Evolutionary conservation across 768 basidiomycete genomes (phyloP), one percentile per base, ranked within the genome.

Genomic region (Termitomyces sp.): DNA sequence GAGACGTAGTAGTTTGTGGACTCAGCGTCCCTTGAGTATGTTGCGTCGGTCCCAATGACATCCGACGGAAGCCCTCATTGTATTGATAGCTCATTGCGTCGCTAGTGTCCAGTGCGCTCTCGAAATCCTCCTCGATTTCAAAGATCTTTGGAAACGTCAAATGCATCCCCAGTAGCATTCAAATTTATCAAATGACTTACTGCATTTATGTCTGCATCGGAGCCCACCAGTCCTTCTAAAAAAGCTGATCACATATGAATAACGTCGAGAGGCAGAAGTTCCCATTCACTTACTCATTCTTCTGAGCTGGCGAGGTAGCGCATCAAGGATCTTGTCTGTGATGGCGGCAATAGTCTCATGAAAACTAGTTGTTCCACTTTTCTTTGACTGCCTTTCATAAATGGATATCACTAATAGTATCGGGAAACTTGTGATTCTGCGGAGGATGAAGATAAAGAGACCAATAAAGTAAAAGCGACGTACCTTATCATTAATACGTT

Each of bases 401-500:
- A 87, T 73, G 2, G 93, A 87, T 52, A 97, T 93, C 18, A 76
- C 60, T 40, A 97, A 71, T 38, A 98, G 74, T 16, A 94, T 81
- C 0, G 94, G 94, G 64, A 96, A 90, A 63, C 87, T 92, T 5
- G 93, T 93, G 24, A 83, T 62, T 68, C 91, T 90, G 63, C 3
- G 30, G 43, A 38, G 7, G 45, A 52, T 33, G 10, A 56, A 13
- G 54, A 49, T 45, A 53, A 54, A 46, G 40, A 55, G 9, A 48
- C 30, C 28, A 10, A n/a, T 5, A 26, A 51, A 11, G 26, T 20
- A 9, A 9, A 53, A 14, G 1, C 43, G 14, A 36, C 22, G 46
- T 63, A 88, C 87, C 90, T 82, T 64, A 94, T 94, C 79, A 92
- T 80, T 66, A 92, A 89, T 1, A 94, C 92, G 62, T 94, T 94